Evolutionary conservation across 345 rosid species (phyloP), one percentile per base, ranked within the genome.

Genomic region (Linum lewisii): DNA sequence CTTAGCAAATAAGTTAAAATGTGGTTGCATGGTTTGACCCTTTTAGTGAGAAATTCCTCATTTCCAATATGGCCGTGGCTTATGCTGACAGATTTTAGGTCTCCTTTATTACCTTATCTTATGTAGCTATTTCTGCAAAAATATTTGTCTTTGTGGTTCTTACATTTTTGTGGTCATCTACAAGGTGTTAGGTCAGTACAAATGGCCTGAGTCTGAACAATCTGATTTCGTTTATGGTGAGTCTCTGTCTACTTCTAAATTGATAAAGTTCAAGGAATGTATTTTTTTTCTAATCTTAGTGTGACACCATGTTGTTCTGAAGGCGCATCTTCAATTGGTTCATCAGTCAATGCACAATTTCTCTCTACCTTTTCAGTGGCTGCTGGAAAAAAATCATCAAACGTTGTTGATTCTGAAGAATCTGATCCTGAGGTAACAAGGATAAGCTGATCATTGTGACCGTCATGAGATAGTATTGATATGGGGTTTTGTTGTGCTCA

Each of bases 401-500:
- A 62, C 59, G 52, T 60, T 51, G 78, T 77, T 37, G 95, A 88
- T 58, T 88, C 92, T 47, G 87, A 91, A 70, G 96, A 91, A 75
- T 88, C 98, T 73, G 95, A 91, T 81, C 96, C 98, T 26, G 98
- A 84, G 92, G 98, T 86, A 78, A 64, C 47, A 61, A 26, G 29
- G 20, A 32, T 36, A 42, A 26, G 53, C 29, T 73, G 49, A 37
- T 11, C 47, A 11, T 38, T 6, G 15, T 0, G 9, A 38, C 45
- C 2, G 14, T 38, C 45, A 6, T 42, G 47, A 7, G 14, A 42
- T 16, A 1, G 18, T 53, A 37, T 57, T 19, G 26, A 55, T 52
- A 15, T 55, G 55, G 20, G 38, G 37, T 16, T 7, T 7, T 38
- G 24, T 6, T 7, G 29, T 66, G 11, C 51, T 63, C 14, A 26